Evolutionary conservation across 2,329 filamentous ascomycete genomes (phyloP).

Genomic region (Arthrobotrys entomopaga): DNA sequence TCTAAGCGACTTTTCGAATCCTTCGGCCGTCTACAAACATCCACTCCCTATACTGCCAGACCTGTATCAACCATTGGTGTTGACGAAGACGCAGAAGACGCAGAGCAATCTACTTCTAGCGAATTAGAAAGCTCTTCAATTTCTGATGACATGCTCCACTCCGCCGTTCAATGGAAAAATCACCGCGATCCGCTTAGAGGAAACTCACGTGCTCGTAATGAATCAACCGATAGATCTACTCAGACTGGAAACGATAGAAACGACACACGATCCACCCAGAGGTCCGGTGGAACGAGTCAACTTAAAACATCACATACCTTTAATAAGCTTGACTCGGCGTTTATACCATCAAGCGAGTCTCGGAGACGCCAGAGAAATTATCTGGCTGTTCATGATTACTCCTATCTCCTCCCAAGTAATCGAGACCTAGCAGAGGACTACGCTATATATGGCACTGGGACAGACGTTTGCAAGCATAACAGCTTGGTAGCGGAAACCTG

Average conservation of each 20-base stretch:
- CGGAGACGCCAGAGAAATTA: constrained; percentile 45
- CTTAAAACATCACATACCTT: constrained; percentile 43
- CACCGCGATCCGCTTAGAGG: constrained; percentile 21
- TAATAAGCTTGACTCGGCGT: constrained; percentile 21
- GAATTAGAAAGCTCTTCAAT: constrained; percentile 34
- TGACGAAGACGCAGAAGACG: constrained; percentile 41
- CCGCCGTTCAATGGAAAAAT: constrained; percentile 35
- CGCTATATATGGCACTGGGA: constrained; percentile 81
- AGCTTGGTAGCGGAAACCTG: constrained; percentile 77
- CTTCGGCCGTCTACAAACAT: constrained; percentile 70
- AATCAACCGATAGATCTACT: constrained; percentile 41
- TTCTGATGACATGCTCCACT: constrained; percentile 42
- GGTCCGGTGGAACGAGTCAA: constrained; percentile 40
- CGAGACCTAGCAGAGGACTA: constrained; percentile 80
- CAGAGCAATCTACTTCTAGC: constrained; percentile 35
- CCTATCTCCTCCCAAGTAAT: constrained; percentile 79
- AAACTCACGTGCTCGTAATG: constrained; percentile 32
- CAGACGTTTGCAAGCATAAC: constrained; percentile 86
- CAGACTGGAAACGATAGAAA: constrained; percentile 42
- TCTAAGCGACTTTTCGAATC: constrained; percentile 70
- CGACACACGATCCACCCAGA: constrained; percentile 34
- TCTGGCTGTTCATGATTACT: constrained; percentile 77
- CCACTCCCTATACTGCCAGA: constrained; percentile 63
- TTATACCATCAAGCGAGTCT: constrained; percentile 24
- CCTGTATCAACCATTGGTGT: constrained; percentile 5